A percentile compares a stretch with the other conserved stretches of the same genome.
phyloP scores from a whole-genome alignment of 108 stramenopile genomes.

The Pseudonitzschia delicatissima region DNA sequence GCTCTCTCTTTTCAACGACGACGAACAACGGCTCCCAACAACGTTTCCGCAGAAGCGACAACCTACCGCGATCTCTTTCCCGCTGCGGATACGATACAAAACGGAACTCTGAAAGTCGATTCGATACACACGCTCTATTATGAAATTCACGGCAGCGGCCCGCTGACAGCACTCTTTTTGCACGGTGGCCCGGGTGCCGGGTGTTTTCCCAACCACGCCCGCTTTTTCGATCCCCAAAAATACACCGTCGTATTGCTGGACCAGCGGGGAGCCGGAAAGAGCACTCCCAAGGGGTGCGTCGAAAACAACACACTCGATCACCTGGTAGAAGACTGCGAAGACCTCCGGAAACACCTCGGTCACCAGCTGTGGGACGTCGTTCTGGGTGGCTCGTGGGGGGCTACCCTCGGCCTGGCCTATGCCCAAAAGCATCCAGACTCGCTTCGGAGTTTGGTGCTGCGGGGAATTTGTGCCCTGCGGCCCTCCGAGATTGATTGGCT shows the following conservation, averaged over 20 bases:
- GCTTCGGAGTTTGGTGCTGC: slow-evolving; percentile 61
- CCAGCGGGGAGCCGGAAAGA: slow-evolving; percentile 81
- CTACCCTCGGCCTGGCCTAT: slow-evolving; percentile 84
- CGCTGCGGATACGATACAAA: too few relatives aligned
- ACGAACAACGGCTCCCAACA: too few relatives aligned
- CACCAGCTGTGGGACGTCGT: slow-evolving; percentile 65
- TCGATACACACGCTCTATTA: slow-evolving; percentile 36
- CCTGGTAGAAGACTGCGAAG: slow-evolving; percentile 77
- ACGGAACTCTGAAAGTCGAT: slow-evolving; percentile 9
- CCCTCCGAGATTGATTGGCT: slow-evolving; percentile 78
- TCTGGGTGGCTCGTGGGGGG: slow-evolving; percentile 90
- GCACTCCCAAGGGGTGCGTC: slow-evolving; percentile 45
- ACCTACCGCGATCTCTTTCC: too few relatives aligned
- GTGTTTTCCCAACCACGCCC: slow-evolving; percentile 64
- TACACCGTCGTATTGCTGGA: slow-evolving; percentile 82
- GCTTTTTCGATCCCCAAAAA: slow-evolving; percentile 70
- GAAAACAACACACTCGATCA: slow-evolving; percentile 43
- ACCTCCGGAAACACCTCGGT: slow-evolving; percentile 46
- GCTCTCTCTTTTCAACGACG: too few relatives aligned
- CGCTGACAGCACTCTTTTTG: slow-evolving; percentile 51
- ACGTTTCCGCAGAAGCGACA: too few relatives aligned
- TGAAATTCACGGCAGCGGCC: slow-evolving; percentile 25
- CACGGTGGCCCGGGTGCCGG: slow-evolving; percentile 89
- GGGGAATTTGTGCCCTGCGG: slow-evolving; percentile 80
- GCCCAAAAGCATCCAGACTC: slow-evolving; percentile 57